Evolutionary conservation across 176 grass and related monocot species (phyloP), one percentile per base, ranked within the genome.

Genomic region (Thalia dealbata): DNA sequence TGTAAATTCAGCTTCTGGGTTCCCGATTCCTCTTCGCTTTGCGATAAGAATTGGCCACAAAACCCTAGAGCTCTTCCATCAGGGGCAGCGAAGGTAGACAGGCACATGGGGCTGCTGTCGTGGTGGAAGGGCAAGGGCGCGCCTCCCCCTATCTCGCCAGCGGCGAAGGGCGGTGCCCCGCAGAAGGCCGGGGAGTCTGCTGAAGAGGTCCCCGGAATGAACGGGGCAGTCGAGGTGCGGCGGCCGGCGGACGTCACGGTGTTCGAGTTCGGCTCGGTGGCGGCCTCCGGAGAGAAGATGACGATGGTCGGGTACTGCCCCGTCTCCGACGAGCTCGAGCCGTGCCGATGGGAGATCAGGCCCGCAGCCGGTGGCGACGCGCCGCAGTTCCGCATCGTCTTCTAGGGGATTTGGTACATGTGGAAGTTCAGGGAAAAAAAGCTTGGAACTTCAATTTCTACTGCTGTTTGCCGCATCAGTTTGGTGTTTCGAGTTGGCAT

Each of bases 361-460:
- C 80, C 92, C 32, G 84, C 82, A 14, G 14, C 79, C 0, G 82
- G 81, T 0, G 82, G 82, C 18, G 76, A 91, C 64, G 92, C 92
- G 19, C 92, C 92, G 71, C 92, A 90, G 45, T 89, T 96, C 89
- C 89, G 92, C 67, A 92, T 96, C 73, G 89, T 92, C 26, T 96
- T 96, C 78, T 96, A 58, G 54, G 0, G 4, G 18, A 58, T 58
- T 58, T n/a, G 54, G 54, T 58, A 58, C 21, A n/a, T n/a, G n/a
- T n/a, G n/a, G n/a, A n/a, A n/a, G n/a, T 58, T 58, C 54, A 0
- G 21, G 54, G 54, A 58, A 58, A 58, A 58, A 58, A 58, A 58
- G 21, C 54, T 19, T 56, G 21, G 21, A 56, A 21, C 21, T 56
- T 56, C 19, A 19, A 0, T 58, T 58, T 14, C 21, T 23, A 58